These are phyloP conservation scores for Thraustochytrium sp. DNA, from an alignment of 352 stramenopile genomes.

Conservation along the genomic window DNA sequence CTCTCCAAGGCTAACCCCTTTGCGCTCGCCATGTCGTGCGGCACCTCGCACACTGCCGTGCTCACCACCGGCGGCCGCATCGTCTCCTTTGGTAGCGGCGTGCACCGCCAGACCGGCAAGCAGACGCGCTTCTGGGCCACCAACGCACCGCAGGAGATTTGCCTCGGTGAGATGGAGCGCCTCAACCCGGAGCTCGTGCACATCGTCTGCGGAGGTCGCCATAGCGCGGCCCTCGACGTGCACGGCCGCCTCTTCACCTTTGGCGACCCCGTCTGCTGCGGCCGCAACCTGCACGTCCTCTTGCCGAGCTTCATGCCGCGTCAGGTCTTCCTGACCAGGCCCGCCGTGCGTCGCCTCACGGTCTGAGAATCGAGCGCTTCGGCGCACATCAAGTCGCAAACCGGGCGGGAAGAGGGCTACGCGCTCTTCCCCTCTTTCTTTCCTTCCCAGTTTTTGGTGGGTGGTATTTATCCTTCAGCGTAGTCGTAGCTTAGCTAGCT, in stretches of 20 bases:
- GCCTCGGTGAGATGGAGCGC: neutral
- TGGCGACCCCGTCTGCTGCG: slow-evolving; percentile 30
- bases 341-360: neutral
- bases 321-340: neutral
- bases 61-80: slow-evolving; percentile 18
- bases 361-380: too few relatives aligned
- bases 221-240: slow-evolving; percentile 9
- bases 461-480: too few relatives aligned
- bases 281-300: neutral
- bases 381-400: too few relatives aligned
- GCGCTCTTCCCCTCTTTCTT: too few relatives aligned
- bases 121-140: slow-evolving; percentile 28
- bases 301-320: slow-evolving; percentile 11
- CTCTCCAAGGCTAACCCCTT: slow-evolving; percentile 18
- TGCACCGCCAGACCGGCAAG: slow-evolving; percentile 18
- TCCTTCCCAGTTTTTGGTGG: too few relatives aligned
- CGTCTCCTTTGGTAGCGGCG: slow-evolving; percentile 17
- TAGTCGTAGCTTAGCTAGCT: too few relatives aligned
- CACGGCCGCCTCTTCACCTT: slow-evolving; percentile 5
- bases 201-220: slow-evolving; percentile 23
- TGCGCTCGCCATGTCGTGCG: slow-evolving; percentile 28
- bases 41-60: slow-evolving; percentile 26
- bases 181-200: slow-evolving; percentile 7
- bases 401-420: too few relatives aligned
- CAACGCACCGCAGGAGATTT: slow-evolving; percentile 35